Evolutionary conservation across 768 basidiomycete species (phyloP).

Genomic region (Cyclocybe cylindracea): DNA sequence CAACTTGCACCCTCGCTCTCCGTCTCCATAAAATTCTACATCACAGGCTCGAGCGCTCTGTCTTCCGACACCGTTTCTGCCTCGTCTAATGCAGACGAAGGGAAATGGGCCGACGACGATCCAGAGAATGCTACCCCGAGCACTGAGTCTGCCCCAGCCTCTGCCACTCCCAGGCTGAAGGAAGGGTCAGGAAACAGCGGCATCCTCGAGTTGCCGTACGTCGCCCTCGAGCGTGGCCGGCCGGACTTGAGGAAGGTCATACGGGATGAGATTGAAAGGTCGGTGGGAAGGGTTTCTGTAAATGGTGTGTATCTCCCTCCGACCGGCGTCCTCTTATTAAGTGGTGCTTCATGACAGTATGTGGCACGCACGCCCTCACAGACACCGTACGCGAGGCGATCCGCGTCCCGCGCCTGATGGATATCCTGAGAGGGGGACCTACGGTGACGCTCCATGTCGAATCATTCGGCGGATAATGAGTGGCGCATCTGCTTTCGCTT

Average conservation of each 20-base stretch:
- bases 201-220: conserved; percentile 4
- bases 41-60: conserved; percentile 24
- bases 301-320: conserved; percentile 38
- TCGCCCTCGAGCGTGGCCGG: conserved; percentile 31
- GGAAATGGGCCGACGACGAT: conserved; percentile 19
- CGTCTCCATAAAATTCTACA: conserved; percentile 41
- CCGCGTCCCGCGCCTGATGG: conserved; percentile 34
- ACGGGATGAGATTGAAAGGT: conserved; percentile 32
- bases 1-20: too few species aligned
- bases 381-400: conserved; percentile 39
- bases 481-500: too few species aligned
- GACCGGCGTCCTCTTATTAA: background rate
- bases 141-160: conserved; percentile 3
- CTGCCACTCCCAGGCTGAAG: background rate
- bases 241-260: conserved; percentile 43
- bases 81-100: conserved; percentile 16
- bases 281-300: conserved; percentile 43
- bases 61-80: background rate
- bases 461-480: conserved; percentile 18
- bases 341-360: conserved; percentile 34
- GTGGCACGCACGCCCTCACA: conserved; percentile 44
- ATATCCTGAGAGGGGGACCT: conserved; percentile 45
- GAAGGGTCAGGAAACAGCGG: too few species aligned
- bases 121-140: conserved; percentile 9
- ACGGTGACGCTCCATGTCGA: conserved; percentile 48